Percentiles rank a stretch among this genome's conserved stretches.
Evolutionary conservation across 441 rosid genomes (phyloP).

Genomic region (Pelargonium myrrhifolium): DNA sequence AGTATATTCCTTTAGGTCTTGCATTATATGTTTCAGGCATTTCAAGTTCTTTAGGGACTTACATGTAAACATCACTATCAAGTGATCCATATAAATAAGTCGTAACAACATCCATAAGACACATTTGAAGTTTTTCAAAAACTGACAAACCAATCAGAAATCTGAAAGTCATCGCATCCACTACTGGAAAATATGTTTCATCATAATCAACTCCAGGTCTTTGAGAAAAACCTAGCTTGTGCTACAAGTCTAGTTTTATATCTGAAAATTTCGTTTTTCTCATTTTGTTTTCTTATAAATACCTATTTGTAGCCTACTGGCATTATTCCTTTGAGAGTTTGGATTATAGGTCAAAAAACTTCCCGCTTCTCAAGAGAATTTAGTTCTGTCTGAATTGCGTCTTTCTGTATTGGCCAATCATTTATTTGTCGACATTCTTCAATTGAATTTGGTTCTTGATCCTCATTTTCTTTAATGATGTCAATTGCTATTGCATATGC

Average conservation of each 20-base stretch:
- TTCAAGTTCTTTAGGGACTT: slow-evolving; percentile 10
- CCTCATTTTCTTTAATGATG: neutral
- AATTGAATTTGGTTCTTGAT: neutral
- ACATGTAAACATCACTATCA: slow-evolving; percentile 12
- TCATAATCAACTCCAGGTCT: slow-evolving; percentile 12
- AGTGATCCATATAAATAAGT: slow-evolving; percentile 6
- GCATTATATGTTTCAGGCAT: neutral
- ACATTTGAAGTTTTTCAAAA: neutral
- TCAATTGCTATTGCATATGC: neutral
- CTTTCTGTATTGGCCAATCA: slow-evolving; percentile 1
- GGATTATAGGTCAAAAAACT: slow-evolving; percentile 4
- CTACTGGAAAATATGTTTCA: slow-evolving; percentile 14
- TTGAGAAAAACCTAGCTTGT: slow-evolving; percentile 11
- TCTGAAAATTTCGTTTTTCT: slow-evolving; percentile 14
- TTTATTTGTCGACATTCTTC: neutral
- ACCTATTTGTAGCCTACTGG: slow-evolving; percentile 3
- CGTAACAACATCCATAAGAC: slow-evolving; percentile 11
- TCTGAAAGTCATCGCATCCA: slow-evolving; percentile 6
- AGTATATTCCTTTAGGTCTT: neutral
- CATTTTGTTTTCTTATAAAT: slow-evolving; percentile 10
- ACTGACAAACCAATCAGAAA: slow-evolving; percentile 6
- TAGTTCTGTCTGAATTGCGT: slow-evolving; percentile 2
- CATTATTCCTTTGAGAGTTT: slow-evolving; percentile 6
- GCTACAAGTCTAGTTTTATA: slow-evolving; percentile 9
- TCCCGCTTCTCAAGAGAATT: slow-evolving; percentile 6